Percentiles rank a stretch among this genome's conserved stretches.
Conservation (phyloP, 176 grass and related monocot genomes). For the Hsuehochloa calcarea region DNA sequence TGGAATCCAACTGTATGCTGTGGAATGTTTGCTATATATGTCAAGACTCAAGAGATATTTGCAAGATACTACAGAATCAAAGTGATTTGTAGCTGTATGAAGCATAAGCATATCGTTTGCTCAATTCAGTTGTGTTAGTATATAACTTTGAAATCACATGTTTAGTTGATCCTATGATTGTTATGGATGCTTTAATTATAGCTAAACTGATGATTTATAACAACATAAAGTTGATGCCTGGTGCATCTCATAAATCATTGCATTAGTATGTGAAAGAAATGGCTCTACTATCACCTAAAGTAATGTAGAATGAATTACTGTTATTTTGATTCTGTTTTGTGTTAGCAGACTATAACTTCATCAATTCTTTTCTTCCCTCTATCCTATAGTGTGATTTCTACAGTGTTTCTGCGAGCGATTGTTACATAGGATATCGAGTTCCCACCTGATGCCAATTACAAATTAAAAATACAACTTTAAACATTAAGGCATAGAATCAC, state of each 20-base stretch:
- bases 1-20: too few relatives aligned
- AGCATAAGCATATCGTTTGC: not conserved
- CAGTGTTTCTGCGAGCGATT: not conserved
- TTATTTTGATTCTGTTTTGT: slow-evolving; percentile 5
- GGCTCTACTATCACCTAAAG: not conserved
- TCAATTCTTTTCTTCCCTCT: not conserved
- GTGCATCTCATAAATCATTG: slow-evolving; percentile 7
- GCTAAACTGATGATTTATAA: not conserved
- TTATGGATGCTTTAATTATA: not conserved
- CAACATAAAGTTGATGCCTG: not conserved
- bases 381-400: not conserved
- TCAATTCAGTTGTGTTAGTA: not conserved
- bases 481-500: not conserved
- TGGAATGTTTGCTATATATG: not conserved
- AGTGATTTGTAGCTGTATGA: not conserved
- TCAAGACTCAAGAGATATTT: not conserved
- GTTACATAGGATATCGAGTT: not conserved
- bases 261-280: slow-evolving; percentile 15
- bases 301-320: not conserved
- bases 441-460: not conserved
- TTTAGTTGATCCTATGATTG: not conserved
- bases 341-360: slow-evolving; percentile 11
- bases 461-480: not conserved
- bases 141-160: not conserved
- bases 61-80: not conserved